phyloP scores from a whole-genome alignment of 2,329 filamentous ascomycete genomes.

The Sclerotinia spermophila region DNA sequence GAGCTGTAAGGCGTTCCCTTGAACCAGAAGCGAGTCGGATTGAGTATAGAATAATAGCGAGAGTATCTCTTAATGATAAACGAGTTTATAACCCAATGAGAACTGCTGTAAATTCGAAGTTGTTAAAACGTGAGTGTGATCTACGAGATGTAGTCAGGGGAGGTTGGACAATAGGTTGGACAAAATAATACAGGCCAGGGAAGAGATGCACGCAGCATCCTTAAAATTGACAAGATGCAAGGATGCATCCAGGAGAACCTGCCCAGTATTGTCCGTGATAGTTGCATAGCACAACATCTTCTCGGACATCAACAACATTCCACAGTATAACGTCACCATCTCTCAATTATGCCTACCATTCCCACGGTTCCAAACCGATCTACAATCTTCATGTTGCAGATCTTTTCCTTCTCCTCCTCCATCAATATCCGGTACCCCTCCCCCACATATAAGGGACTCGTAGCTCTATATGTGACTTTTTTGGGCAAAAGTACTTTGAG shows the following conservation, averaged over 20 bases:
- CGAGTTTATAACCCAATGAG: background rate
- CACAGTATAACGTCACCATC: background rate
- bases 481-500: slow-evolving; percentile 36
- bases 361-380: slow-evolving; percentile 34
- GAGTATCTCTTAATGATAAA: background rate
- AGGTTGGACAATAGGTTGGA: background rate
- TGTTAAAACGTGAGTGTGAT: background rate
- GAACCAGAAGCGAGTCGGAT: background rate
- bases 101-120: background rate
- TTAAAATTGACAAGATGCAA: background rate
- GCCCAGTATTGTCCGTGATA: background rate
- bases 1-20: background rate
- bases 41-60: background rate
- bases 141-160: background rate
- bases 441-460: slow-evolving; percentile 47
- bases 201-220: background rate
- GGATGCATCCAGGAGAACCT: background rate
- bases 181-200: background rate
- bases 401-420: slow-evolving; percentile 37
- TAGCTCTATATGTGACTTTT: slow-evolving; percentile 47
- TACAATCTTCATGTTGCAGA: slow-evolving; percentile 30
- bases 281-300: background rate
- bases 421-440: slow-evolving; percentile 46
- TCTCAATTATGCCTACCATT: slow-evolving; percentile 36
- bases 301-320: background rate